Base-by-base conservation (phyloP, 2,329 filamentous ascomycete species). In the Fusarium ambrosium region DNA sequence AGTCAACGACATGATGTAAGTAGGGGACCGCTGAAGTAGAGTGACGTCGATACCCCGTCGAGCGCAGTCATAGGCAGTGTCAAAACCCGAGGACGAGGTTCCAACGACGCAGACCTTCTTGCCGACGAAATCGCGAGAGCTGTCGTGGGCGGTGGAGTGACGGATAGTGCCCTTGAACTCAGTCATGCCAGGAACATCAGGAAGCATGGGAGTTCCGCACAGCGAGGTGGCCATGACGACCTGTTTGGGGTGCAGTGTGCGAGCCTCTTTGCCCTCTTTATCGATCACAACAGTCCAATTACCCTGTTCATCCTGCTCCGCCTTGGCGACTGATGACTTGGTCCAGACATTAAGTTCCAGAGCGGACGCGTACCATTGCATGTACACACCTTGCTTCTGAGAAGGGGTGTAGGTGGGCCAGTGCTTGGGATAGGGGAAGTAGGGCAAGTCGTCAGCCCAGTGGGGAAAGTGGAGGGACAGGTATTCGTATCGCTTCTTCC, bases 321-420 rank as follows among this genome's bases (percentile, higher is more conserved):
- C 56, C 63, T 66, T 66, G 20, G 45, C 55, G n/a, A 66, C 56
- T n/a, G 56, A 53, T 24, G 67, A 67, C 13, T 41, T 51, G 18
- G 86, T 89, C 91, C 91, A 93, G 34, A 92, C 86, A 74, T 93
- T 92, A 58, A 93, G 84, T 77, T 93, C 91, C 51, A 93, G 84
- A 6, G 87, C 80, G 41, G 86, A 86, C 11, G 88, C 91, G 71
- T 93, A 93, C 3, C 86, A 83, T 74, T 92, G 89, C 72, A 93
- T 89, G 82, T 89, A 93, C 62, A 91, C 89, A 3, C 86, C 91
- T 0, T 92, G 84, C 75, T 93, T 93, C 79, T 92, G 90, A 73
- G 92, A 92, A 6, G 91, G 91, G 0, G 91, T 92, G 80, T 92
- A 93, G 20, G 92, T 81, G 0, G 91, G 91, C 90, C 91, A 93